Base-by-base conservation (phyloP, 139 green algal genomes). In the Diplosphaera chodatii region DNA sequence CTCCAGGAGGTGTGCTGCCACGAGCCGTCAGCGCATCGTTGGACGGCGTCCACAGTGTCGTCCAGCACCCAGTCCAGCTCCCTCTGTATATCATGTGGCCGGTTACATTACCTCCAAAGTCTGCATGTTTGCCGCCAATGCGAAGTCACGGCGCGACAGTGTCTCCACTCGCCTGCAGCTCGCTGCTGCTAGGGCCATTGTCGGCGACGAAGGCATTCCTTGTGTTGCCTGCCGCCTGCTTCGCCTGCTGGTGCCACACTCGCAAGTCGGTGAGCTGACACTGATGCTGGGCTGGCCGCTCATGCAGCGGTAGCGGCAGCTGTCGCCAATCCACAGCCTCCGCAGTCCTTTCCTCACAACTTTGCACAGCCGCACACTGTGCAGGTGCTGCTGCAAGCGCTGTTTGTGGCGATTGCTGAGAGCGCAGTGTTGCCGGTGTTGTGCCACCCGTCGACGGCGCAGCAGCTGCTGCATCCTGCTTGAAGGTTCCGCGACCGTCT, bases 41-140 rank as follows among this genome's bases (percentile, higher is more conserved):
- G 30, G 16, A 75, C 28, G 5, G 40, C 79, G 20, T 75, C 76
- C 28, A 90, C 71, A 16, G 76, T 68, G 41, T 93, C 88, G 37
- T 93, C 87, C 65, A 93, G 76, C 55, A 91, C 78, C 88, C 88
- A 93, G 25, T 71, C 72, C 10, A 93, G 72, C 77, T 93, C 88
- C 10, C 69, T 73, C 77, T 92, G 82, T 20, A 67, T 0, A 22
- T 31, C 30, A 32, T 3, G 55, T 4, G 28, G 40, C 1, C n/a
- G 21, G 13, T 5, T 37, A 21, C 68, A 88, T n/a, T n/a, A n/a
- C n/a, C n/a, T n/a, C n/a, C n/a, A n/a, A n/a, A n/a, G n/a, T n/a
- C n/a, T n/a, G n/a, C n/a, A n/a, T n/a, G n/a, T n/a, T n/a, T n/a
- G n/a, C n/a, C n/a, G n/a, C n/a, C n/a, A n/a, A n/a, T n/a, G n/a